These are phyloP conservation scores for Polygonum aviculare DNA, from an alignment of 148 eudicot genomes.

Conservation along the genomic window DNA sequence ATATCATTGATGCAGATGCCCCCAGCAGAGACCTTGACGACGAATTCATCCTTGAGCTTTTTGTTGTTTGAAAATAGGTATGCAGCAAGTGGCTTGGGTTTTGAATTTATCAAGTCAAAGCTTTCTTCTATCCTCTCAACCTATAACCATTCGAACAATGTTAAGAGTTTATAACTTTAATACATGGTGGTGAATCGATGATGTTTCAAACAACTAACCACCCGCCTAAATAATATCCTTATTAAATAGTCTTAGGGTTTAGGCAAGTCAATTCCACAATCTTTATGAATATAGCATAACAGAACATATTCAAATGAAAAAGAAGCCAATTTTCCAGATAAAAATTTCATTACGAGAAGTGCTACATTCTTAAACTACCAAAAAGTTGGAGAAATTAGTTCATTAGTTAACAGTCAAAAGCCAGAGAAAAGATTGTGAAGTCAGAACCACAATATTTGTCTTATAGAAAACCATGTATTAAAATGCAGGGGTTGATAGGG, in stretches of 20 bases:
- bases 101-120: slow-evolving; percentile 28
- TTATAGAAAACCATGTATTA: neutral
- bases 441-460: neutral
- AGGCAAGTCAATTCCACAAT: neutral
- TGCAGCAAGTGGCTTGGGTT: slow-evolving; percentile 59
- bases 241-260: neutral
- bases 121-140: slow-evolving; percentile 45
- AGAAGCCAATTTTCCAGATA: neutral
- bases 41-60: slow-evolving; percentile 41
- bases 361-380: neutral
- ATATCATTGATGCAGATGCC: slow-evolving; percentile 49
- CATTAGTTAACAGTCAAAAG: neutral
- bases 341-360: neutral
- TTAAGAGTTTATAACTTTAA: neutral
- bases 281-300: neutral
- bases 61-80: slow-evolving; percentile 54
- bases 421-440: neutral
- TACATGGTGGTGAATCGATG: neutral
- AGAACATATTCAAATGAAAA: neutral
- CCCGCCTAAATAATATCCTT: neutral
- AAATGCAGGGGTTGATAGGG: neutral
- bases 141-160: slow-evolving; percentile 14
- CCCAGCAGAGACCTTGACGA: slow-evolving; percentile 40
- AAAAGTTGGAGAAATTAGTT: neutral
- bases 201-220: neutral